These are phyloP conservation scores for Gaultheria prostrata DNA, from an alignment of 148 eudicot species.

Conservation along the genomic window DNA sequence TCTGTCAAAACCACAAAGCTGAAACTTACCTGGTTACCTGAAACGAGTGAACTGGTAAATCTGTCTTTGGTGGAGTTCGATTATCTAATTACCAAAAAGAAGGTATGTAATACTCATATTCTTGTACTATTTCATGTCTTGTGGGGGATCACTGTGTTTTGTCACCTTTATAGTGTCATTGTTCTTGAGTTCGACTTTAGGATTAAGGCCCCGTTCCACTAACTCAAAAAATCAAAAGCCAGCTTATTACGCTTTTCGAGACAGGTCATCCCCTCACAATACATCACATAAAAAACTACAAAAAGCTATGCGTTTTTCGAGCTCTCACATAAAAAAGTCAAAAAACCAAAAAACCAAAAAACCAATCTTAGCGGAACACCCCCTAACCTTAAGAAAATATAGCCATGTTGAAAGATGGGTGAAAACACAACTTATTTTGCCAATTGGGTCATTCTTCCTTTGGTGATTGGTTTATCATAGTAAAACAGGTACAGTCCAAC, in stretches of 20 bases:
- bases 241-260: too few relatives aligned
- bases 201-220: too few relatives aligned
- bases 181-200: not conserved
- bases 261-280: too few relatives aligned
- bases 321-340: too few relatives aligned
- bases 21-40: conserved; percentile 95
- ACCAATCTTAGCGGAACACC: too few relatives aligned
- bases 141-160: not conserved
- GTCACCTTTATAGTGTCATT: not conserved
- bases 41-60: conserved; percentile 67
- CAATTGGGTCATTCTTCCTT: not conserved
- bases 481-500: not conserved
- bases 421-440: not conserved
- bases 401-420: conserved; percentile 1
- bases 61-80: conserved; percentile 79
- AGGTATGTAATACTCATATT: conserved; percentile 40
- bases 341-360: too few relatives aligned
- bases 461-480: not conserved
- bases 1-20: conserved; percentile 94
- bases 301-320: too few relatives aligned
- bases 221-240: too few relatives aligned
- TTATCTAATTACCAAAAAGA: conserved; percentile 86
- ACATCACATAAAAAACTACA: too few relatives aligned
- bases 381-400: not conserved
- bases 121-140: not conserved